Percentiles rank a stretch among this genome's conserved stretches.
Evolutionary conservation across 2,329 filamentous ascomycete genomes (phyloP).

Genomic region (Trichocomaceae sp.): DNA sequence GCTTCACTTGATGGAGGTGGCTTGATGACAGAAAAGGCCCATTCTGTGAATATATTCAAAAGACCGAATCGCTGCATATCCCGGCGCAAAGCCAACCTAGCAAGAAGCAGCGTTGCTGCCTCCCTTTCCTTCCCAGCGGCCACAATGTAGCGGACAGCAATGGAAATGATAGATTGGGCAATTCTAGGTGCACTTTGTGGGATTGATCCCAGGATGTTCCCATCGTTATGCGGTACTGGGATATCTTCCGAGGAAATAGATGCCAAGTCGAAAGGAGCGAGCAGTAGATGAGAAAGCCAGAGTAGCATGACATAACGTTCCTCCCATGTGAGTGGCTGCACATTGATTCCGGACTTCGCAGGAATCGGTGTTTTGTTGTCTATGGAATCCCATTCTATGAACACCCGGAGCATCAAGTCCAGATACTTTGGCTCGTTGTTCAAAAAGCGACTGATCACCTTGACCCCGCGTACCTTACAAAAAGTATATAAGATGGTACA

Average conservation of each 20-base stretch:
- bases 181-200: slow-evolving; percentile 61
- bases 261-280: slow-evolving; percentile 83
- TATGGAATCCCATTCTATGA: slow-evolving; percentile 53
- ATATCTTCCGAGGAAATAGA: slow-evolving; percentile 61
- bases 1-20: slow-evolving; percentile 25
- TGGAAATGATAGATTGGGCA: slow-evolving; percentile 60
- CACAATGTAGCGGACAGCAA: slow-evolving; percentile 65
- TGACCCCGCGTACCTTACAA: slow-evolving; percentile 90
- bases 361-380: slow-evolving; percentile 16
- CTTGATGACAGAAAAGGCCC: slow-evolving; percentile 60
- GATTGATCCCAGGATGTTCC: slow-evolving; percentile 36
- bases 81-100: slow-evolving; percentile 70
- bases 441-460: slow-evolving; percentile 83
- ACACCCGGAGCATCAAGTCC: slow-evolving; percentile 67
- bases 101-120: slow-evolving; percentile 75
- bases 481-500: slow-evolving; percentile 78
- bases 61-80: slow-evolving; percentile 81
- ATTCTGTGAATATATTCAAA: slow-evolving; percentile 60
- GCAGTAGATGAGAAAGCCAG: slow-evolving; percentile 76
- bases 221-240: slow-evolving; percentile 29
- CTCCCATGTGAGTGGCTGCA: slow-evolving; percentile 63
- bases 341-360: slow-evolving; percentile 16
- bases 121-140: slow-evolving; percentile 81
- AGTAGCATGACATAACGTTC: slow-evolving; percentile 80
- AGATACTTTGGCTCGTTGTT: slow-evolving; percentile 84